phyloP scores from a whole-genome alignment of 2,329 filamentous ascomycete genomes.

The Epichloe bromicola region DNA sequence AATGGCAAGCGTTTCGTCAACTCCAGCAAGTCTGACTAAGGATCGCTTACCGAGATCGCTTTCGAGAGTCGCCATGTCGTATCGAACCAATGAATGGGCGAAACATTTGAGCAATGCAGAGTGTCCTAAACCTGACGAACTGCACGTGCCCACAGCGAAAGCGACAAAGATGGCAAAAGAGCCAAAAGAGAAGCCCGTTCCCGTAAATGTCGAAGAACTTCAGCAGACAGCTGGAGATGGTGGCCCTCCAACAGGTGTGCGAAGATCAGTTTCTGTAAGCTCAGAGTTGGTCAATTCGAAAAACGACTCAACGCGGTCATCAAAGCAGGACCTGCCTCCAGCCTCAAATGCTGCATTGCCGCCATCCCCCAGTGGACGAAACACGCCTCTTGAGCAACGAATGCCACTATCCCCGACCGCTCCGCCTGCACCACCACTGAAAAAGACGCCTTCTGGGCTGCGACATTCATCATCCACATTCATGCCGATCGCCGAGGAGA shows the following conservation, averaged over 20 bases:
- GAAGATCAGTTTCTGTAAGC: constrained; percentile 17
- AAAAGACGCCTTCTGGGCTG: constrained; percentile 14
- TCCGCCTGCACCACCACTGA: constrained; percentile 4
- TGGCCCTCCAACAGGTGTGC: constrained; percentile 20
- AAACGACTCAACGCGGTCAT: constrained; percentile 6
- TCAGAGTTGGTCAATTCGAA: constrained; percentile 12
- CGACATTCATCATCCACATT: constrained; percentile 11
- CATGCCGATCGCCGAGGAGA: constrained; percentile 34
- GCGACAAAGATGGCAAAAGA: constrained; percentile 4
- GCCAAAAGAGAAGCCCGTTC: constrained; percentile 40
- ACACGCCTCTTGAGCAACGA: constrained; percentile 2
- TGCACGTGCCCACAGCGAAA: constrained; percentile 30
- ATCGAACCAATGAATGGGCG: constrained; percentile 91
- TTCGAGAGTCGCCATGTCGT: constrained; percentile 67
- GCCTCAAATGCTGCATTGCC: constrained; percentile 5
- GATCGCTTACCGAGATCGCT: constrained; percentile 55
- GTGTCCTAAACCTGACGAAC: constrained; percentile 49
- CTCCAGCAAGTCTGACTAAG: constrained; percentile 37
- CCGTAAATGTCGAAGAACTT: constrained; percentile 51
- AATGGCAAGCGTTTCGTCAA: constrained; percentile 27
- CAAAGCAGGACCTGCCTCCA: constrained; percentile 13
- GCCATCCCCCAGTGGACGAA: not conserved
- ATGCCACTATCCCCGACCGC: not conserved
- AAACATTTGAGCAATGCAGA: constrained; percentile 78
- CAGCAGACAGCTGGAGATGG: constrained; percentile 48